Conservation (phyloP, 768 basidiomycete species). For the Pulveroboletus frians region DNA sequence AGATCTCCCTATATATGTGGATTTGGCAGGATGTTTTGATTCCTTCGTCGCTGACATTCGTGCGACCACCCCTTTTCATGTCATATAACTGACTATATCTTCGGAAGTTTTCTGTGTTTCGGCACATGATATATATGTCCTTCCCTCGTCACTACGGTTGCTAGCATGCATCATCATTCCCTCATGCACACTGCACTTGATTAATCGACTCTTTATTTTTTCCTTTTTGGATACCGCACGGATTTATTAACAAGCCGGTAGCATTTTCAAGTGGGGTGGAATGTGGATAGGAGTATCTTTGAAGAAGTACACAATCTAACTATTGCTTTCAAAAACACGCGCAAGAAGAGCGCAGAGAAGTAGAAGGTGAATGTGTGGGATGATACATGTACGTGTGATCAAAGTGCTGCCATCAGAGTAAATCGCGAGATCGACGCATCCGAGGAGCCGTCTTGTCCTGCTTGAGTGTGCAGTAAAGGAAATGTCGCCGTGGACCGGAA, state of each 20-base stretch:
- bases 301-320: neutral
- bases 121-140: neutral
- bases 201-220: neutral
- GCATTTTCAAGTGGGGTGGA: neutral
- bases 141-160: neutral
- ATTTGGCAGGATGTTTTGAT: conserved; percentile 6
- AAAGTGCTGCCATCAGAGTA: neutral
- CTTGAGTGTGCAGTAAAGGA: conserved; percentile 75
- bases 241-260: conserved; percentile 7
- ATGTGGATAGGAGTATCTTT: neutral
- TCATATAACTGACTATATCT: neutral
- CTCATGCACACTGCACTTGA: neutral
- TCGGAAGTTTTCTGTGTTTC: neutral
- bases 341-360: neutral
- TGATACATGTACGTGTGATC: neutral
- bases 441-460: conserved; percentile 47
- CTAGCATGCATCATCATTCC: conserved; percentile 3
- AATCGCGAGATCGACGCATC: conserved; percentile 41
- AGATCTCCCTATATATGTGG: conserved; percentile 2
- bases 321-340: neutral
- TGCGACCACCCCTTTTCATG: neutral
- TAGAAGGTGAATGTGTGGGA: neutral
- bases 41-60: conserved; percentile 1
- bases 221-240: conserved; percentile 16
- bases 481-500: conserved; percentile 75